These are phyloP conservation scores for Colletotrichum endophyticum DNA, from an alignment of 2,329 filamentous ascomycete species.

Conservation along the genomic window DNA sequence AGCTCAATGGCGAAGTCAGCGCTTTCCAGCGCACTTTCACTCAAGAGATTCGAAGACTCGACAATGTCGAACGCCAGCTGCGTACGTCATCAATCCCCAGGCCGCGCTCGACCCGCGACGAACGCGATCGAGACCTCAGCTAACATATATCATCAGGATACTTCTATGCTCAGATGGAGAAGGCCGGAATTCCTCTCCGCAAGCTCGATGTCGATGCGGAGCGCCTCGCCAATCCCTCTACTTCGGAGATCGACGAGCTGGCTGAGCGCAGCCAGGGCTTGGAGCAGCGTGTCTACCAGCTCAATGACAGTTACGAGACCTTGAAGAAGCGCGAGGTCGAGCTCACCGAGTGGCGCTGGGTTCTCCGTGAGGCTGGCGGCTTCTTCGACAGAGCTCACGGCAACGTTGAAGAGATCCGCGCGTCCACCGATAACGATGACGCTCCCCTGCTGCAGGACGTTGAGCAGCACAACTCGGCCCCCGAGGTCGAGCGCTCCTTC, in stretches of 20 bases:
- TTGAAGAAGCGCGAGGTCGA: conserved; percentile 98
- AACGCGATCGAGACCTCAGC: conserved; percentile 11
- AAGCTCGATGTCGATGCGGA: conserved; percentile 92
- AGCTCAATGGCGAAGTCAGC: conserved; percentile 92
- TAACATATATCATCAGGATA: conserved; percentile 68
- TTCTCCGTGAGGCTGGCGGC: conserved; percentile 91
- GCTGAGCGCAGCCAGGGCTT: conserved; percentile 90
- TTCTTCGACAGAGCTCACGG: conserved; percentile 98
- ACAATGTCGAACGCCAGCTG: conserved; percentile 97
- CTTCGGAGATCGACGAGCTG: conserved; percentile 95
- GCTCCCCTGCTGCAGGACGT: conserved; percentile 92
- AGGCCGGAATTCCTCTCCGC: conserved; percentile 82
- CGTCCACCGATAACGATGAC: conserved; percentile 88
- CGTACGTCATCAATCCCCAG: conserved; percentile 62
- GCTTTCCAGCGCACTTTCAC: conserved; percentile 98
- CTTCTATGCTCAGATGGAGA: conserved; percentile 96
- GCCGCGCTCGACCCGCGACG: neutral
- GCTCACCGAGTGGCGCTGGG: conserved; percentile 98
- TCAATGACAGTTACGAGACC: conserved; percentile 98
- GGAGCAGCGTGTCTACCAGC: conserved; percentile 86
- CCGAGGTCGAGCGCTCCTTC: conserved; percentile 83
- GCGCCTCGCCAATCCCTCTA: conserved; percentile 84
- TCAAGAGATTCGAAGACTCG: conserved; percentile 93
- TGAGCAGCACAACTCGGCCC: conserved; percentile 75
- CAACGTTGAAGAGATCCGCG: conserved; percentile 94